Base-by-base conservation (phyloP, 2,329 filamentous ascomycete genomes). In the Penicillium sp. region DNA sequence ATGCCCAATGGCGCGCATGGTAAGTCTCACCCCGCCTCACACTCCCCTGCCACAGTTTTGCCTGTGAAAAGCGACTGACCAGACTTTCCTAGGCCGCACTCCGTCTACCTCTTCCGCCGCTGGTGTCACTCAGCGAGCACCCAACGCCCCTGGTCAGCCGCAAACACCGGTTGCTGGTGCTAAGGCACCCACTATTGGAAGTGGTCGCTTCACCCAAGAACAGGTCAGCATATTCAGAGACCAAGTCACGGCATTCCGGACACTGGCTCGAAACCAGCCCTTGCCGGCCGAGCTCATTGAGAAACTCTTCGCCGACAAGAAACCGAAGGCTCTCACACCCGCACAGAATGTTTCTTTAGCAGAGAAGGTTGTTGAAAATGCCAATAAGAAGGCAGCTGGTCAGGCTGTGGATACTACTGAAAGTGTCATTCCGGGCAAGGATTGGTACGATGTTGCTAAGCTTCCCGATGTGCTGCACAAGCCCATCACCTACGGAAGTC, bases 231-330 rank as follows among this genome's bases (percentile, higher is more conserved):
- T 89, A 41, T 77, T 99, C 9, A 82, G 90, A 54, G 86, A 89
- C 60, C 94, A 99, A 70, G 96, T 97, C 46, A 81, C 87, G 63
- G 92, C 93, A 0, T 97, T 96, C 75, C 95, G 95, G 73, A 81
- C 91, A 60, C 79, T 99, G 4, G 87, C 89, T 5, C 95, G 94
- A 72, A 96, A 96, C 62, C 80, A 88, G 13, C 87, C 91, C 0
- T 84, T 97, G 3, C 90, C 93, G 1, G 74, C 83, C 28, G 81
- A 84, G 57, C 82, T 96, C 59, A 90, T 95, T 69, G 88, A 93
- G 66, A 85, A 88, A 45, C 85, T 97, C 34, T 95, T 92, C 68
- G 81, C 87, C 42, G 85, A 71, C 68, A 65, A 74, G 58, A 73
- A 73, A 57, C 54, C 58, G 18, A 69, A 66, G 58, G 69, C 67